Evolutionary conservation across 352 stramenopile species (phyloP), one percentile per base, ranked within the genome.

Genomic region (Halophytophthora polymorphica): DNA sequence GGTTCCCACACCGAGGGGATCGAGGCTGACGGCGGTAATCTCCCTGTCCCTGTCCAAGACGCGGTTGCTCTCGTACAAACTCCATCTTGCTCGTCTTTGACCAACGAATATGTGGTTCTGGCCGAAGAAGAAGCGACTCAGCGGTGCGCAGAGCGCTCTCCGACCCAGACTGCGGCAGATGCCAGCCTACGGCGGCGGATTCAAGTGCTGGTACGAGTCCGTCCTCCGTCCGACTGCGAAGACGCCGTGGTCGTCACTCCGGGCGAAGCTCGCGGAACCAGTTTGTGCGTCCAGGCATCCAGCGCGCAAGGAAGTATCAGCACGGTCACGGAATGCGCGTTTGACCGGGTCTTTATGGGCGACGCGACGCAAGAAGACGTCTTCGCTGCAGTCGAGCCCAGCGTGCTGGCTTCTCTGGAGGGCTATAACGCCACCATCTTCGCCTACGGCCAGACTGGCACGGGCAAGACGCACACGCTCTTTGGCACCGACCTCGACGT

Each of bases 381-480:
- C 2, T 98, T 95, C 59, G 56, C 54, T 8, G 58, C 77, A 7
- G 66, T 93, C 14, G 64, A 83, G 21, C 77, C 72, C 4, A 83
- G 82, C 28, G 63, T 97, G 7, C 45, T 65, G 13, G 75, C 83
- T 0, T 71, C 77, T 2, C 45, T 98, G 14, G 66, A 86, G 19
- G 90, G 90, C 15, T 94, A 84, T 48, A 97, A 97, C 53, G 80
- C 81, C 6, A 97, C 88, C 2, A 69, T 98, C 13, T 97, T 98
- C 47, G 86, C 85, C 1, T 98, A 98, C 49, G 90, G 91, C 10
- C 85, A 94, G 55, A 98, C 90, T 0, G 87, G 86, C 2, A 92
- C 85, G 4, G 92, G 90, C 6, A 98, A 98, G 54, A 97, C 91
- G 0, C 82, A 97, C 62, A 98, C 90, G 15, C 90, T 98, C 37